Percentiles rank a stretch among this genome's conserved stretches.
phyloP scores from a whole-genome alignment of 2,329 filamentous ascomycete species.

The Trichoderma simmonsii region DNA sequence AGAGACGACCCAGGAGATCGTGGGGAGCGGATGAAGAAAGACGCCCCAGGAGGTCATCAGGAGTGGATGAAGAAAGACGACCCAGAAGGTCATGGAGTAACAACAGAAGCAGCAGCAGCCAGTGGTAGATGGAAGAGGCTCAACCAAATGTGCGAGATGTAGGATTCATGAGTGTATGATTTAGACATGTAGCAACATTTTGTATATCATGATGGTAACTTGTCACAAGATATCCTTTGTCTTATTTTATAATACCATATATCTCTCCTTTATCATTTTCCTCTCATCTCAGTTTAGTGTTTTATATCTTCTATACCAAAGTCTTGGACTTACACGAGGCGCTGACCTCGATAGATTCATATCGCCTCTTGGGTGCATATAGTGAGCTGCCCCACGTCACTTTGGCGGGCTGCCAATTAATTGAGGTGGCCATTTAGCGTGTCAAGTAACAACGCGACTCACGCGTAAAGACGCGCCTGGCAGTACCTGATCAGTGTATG shows the following conservation, averaged over 20 bases:
- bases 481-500: not conserved
- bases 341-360: not conserved
- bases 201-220: not conserved
- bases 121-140: not conserved
- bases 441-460: conserved; percentile 12
- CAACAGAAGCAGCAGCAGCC: not conserved
- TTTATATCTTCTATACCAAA: too few species aligned
- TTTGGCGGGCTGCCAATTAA: not conserved
- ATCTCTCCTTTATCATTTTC: not conserved
- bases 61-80: not conserved
- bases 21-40: not conserved
- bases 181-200: not conserved
- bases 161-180: conserved; percentile 2
- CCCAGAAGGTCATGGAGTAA: not conserved
- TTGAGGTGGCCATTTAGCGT: conserved; percentile 3
- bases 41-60: not conserved
- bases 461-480: conserved; percentile 19
- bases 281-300: not conserved
- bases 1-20: not conserved
- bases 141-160: not conserved
- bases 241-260: not conserved
- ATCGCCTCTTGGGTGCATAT: not conserved
- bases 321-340: not conserved
- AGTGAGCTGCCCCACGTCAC: not conserved
- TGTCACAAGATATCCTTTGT: not conserved